A percentile compares a stretch with the other conserved stretches of the same genome.
Evolutionary conservation across 2,329 filamentous ascomycete genomes (phyloP).

Genomic region (Beauveria bassiana): DNA sequence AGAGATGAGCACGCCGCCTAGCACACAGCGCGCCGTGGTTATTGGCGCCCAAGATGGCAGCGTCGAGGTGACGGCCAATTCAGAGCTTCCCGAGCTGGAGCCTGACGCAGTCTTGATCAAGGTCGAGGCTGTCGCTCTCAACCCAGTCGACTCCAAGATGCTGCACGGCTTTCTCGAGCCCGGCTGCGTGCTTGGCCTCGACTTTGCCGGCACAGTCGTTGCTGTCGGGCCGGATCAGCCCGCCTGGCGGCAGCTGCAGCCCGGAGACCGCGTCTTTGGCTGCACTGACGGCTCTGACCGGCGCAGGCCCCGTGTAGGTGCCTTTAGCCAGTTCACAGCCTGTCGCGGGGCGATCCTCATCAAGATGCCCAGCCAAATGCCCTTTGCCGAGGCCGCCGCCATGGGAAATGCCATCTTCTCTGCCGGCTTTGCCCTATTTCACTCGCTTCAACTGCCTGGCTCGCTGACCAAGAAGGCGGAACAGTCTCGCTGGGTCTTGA

Average conservation of each 20-base stretch:
- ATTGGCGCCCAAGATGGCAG: neutral
- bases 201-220: conserved; percentile 27
- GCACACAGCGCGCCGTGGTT: neutral
- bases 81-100: neutral
- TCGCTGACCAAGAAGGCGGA: conserved; percentile 13
- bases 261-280: conserved; percentile 22
- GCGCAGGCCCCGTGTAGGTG: conserved; percentile 15
- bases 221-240: conserved; percentile 15
- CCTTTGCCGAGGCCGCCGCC: conserved; percentile 18
- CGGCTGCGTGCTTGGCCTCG: conserved; percentile 24
- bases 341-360: conserved; percentile 14
- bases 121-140: neutral
- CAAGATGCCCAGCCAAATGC: conserved; percentile 19
- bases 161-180: conserved; percentile 16
- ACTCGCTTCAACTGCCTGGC: conserved; percentile 20
- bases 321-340: conserved; percentile 23
- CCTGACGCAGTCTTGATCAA: neutral
- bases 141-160: conserved; percentile 10
- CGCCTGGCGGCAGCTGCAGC: neutral
- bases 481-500: conserved; percentile 25
- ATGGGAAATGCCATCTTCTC: conserved; percentile 20
- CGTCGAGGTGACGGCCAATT: neutral
- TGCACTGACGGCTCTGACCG: conserved; percentile 16
- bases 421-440: conserved; percentile 22
- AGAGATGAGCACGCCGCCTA: neutral